Percentiles rank a stretch among this genome's conserved stretches.
Evolutionary conservation across 1,139 yeast genomes (phyloP).

Genomic region (Meyerozyma sp.): DNA sequence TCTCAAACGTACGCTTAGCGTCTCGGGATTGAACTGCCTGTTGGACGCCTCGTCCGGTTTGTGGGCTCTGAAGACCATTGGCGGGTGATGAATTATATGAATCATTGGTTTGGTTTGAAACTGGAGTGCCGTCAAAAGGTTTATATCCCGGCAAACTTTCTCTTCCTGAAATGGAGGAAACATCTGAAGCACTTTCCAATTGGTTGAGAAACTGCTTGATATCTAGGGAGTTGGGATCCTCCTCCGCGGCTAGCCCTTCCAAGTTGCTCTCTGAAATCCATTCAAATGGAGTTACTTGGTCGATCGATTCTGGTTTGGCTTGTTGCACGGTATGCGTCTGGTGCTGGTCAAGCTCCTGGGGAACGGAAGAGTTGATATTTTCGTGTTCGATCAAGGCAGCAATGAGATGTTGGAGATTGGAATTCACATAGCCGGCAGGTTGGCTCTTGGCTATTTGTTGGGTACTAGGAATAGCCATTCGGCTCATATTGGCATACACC

Average conservation of each 20-base stretch:
- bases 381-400: not conserved
- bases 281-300: not conserved
- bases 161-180: not conserved
- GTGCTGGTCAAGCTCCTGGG: not conserved
- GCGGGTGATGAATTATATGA: not conserved
- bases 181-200: not conserved
- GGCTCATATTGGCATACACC: slow-evolving; percentile 19
- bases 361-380: not conserved
- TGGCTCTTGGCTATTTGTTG: slow-evolving; percentile 20
- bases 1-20: slow-evolving; percentile 32
- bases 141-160: not conserved
- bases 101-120: not conserved
- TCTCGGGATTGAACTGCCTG: slow-evolving; percentile 3
- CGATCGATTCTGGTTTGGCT: not conserved
- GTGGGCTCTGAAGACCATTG: not conserved
- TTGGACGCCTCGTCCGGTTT: not conserved
- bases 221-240: not conserved
- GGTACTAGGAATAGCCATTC: slow-evolving; percentile 8
- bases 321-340: not conserved
- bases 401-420: slow-evolving; percentile 30
- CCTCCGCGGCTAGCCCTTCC: not conserved
- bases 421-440: slow-evolving; percentile 32
- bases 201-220: not conserved
- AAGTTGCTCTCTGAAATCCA: not conserved
- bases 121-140: not conserved